phyloP scores from a whole-genome alignment of 257 asterid species.

The Plantago ovata region DNA sequence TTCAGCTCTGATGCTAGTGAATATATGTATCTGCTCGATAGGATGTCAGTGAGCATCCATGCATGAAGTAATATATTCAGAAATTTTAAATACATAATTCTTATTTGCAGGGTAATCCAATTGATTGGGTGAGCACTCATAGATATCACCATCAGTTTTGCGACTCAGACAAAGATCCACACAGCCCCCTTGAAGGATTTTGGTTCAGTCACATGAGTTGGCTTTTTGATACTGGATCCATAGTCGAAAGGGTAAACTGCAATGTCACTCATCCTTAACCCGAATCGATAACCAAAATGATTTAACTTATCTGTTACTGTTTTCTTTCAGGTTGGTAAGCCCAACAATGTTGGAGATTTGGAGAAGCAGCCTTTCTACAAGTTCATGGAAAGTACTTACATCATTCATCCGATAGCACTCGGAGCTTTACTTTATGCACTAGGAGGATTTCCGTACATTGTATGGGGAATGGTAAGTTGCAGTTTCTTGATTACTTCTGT shows the following conservation, averaged over 20 bases:
- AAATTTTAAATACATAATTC: neutral
- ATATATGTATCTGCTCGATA: too few species aligned
- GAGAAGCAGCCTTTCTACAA: conserved; percentile 68
- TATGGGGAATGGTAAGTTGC: conserved; percentile 86
- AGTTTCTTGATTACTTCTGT: neutral
- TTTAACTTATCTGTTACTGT: too few species aligned
- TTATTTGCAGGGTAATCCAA: conserved; percentile 57
- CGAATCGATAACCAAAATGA: too few species aligned
- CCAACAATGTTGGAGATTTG: conserved; percentile 67
- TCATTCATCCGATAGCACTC: conserved; percentile 55
- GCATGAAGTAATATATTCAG: neutral
- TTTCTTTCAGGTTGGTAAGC: conserved; percentile 50
- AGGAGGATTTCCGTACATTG: conserved; percentile 75
- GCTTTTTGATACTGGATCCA: conserved; percentile 51
- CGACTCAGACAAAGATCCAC: conserved; percentile 77
- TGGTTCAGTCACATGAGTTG: conserved; percentile 87
- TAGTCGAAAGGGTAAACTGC: conserved; percentile 43
- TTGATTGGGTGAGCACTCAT: conserved; percentile 89
- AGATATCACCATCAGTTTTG: conserved; percentile 82
- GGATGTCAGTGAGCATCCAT: neutral
- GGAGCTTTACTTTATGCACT: conserved; percentile 55
- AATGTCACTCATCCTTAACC: neutral
- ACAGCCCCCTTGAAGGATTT: conserved; percentile 77
- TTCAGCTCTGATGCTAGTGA: too few species aligned
- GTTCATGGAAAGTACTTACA: conserved; percentile 46